Evolutionary conservation across 2,329 filamentous ascomycete genomes (phyloP).

Genomic region (Scortechinia acanthostroma): DNA sequence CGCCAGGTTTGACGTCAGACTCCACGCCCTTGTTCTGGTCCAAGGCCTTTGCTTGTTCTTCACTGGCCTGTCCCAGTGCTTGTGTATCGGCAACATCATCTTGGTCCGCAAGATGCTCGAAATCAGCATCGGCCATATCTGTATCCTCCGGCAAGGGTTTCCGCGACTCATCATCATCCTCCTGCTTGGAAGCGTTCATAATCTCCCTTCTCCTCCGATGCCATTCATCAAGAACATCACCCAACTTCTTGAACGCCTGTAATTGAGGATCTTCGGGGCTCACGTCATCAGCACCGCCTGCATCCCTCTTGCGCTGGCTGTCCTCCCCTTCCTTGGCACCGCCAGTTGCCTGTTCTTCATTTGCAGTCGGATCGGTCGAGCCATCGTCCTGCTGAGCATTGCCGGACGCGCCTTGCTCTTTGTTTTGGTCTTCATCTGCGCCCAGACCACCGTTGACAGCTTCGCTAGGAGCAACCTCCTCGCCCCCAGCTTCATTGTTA

Average conservation of each 20-base stretch:
- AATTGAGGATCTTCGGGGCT: slow-evolving; percentile 30
- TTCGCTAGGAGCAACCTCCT: slow-evolving; percentile 51
- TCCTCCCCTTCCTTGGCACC: slow-evolving; percentile 24
- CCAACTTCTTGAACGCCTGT: slow-evolving; percentile 87
- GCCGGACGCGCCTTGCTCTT: slow-evolving; percentile 57
- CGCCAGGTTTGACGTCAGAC: slow-evolving; percentile 25
- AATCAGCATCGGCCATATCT: slow-evolving; percentile 71
- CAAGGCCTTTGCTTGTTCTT: slow-evolving; percentile 53
- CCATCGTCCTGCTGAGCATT: slow-evolving; percentile 36
- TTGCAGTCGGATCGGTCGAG: slow-evolving; percentile 30
- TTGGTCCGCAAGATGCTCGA: slow-evolving; percentile 86
- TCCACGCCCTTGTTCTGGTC: slow-evolving; percentile 28
- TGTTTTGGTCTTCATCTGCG: slow-evolving; percentile 50
- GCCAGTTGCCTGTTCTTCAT: slow-evolving; percentile 14
- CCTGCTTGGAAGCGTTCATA: slow-evolving; percentile 45
- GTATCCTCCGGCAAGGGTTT: slow-evolving; percentile 41
- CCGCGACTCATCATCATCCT: slow-evolving; percentile 41
- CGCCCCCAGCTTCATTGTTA: slow-evolving; percentile 50
- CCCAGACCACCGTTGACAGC: slow-evolving; percentile 61
- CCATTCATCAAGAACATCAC: slow-evolving; percentile 87
- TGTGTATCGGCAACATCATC: slow-evolving; percentile 78
- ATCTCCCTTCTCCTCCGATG: slow-evolving; percentile 85
- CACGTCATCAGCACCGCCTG: slow-evolving; percentile 23
- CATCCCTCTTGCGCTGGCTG: slow-evolving; percentile 29
- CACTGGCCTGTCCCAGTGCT: slow-evolving; percentile 78